Percentiles rank a stretch among this genome's conserved stretches.
Conservation (phyloP, 305 asterid species). For the Plantago lanceolata region DNA sequence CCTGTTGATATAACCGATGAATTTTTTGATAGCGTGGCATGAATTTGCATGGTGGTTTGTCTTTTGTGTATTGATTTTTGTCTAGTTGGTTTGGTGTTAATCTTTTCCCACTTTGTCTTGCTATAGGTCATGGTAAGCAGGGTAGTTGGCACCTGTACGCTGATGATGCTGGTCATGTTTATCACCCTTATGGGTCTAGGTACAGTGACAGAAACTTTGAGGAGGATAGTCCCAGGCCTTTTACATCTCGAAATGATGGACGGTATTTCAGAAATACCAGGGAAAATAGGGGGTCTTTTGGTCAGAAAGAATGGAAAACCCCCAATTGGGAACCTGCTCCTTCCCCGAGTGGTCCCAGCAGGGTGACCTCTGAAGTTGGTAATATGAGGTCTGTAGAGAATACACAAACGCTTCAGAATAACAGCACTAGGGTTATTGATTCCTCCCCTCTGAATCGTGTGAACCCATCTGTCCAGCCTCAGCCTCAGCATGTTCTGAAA, state of each 20-base stretch:
- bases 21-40: neutral
- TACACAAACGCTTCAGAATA: slow-evolving; percentile 28
- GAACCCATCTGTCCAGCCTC: slow-evolving; percentile 31
- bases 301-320: slow-evolving; percentile 60
- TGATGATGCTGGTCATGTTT: slow-evolving; percentile 67
- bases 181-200: slow-evolving; percentile 59
- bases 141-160: slow-evolving; percentile 74
- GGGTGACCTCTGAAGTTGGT: slow-evolving; percentile 40
- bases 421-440: slow-evolving; percentile 26
- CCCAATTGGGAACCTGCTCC: slow-evolving; percentile 46
- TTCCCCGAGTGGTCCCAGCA: slow-evolving; percentile 45
- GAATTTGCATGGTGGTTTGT: neutral
- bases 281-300: slow-evolving; percentile 60
- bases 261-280: slow-evolving; percentile 54
- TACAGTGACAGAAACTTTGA: slow-evolving; percentile 60
- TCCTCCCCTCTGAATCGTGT: slow-evolving; percentile 38
- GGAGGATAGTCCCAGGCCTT: slow-evolving; percentile 60
- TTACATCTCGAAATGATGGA: slow-evolving; percentile 55
- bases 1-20: neutral
- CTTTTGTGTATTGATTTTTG: slow-evolving; percentile 5
- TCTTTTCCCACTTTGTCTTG: slow-evolving; percentile 30
- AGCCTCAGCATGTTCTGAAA: slow-evolving; percentile 33
- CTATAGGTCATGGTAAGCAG: slow-evolving; percentile 97
- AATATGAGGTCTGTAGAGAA: slow-evolving; percentile 59
- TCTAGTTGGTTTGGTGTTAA: slow-evolving; percentile 26